A percentile compares a stretch with the other conserved stretches of the same genome.
These are phyloP conservation scores for Solanum ossicruentum DNA, from an alignment of 257 asterid genomes.

Conservation along the genomic window DNA sequence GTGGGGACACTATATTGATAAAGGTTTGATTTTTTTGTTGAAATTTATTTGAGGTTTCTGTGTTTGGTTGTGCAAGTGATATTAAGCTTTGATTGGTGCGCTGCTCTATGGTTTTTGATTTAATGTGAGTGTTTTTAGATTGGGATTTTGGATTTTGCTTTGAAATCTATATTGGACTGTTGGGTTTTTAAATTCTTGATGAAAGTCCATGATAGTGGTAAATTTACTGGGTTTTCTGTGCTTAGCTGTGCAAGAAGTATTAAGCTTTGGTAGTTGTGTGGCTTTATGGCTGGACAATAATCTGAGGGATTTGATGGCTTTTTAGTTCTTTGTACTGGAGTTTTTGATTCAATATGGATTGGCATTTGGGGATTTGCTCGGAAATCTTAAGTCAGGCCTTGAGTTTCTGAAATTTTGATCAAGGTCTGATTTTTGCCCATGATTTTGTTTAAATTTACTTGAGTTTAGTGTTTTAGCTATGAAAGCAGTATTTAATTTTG, in stretches of 20 bases:
- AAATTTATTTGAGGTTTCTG: neutral
- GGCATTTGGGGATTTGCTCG: neutral
- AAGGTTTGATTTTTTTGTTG: constrained; percentile 4
- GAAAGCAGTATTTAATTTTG: neutral
- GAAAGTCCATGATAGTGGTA: constrained; percentile 1
- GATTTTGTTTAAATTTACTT: neutral
- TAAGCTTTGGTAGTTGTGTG: neutral
- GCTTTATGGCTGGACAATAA: neutral
- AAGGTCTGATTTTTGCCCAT: neutral
- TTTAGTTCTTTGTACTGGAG: neutral
- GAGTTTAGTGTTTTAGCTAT: neutral
- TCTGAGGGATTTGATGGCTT: neutral
- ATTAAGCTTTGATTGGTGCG: neutral
- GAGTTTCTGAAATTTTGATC: constrained; percentile 26
- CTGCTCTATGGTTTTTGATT: neutral
- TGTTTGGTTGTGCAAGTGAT: neutral
- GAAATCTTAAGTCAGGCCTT: neutral
- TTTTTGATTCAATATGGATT: neutral
- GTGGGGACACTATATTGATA: constrained; percentile 20
- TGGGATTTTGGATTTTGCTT: neutral
- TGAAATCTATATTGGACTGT: neutral
- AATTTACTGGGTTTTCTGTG: neutral
- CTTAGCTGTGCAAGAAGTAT: neutral
- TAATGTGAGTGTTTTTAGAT: neutral
- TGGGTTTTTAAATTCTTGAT: constrained; percentile 21